Evolutionary conservation across 345 rosid genomes (phyloP).

Genomic region (Excoecaria cochinchinensis): DNA sequence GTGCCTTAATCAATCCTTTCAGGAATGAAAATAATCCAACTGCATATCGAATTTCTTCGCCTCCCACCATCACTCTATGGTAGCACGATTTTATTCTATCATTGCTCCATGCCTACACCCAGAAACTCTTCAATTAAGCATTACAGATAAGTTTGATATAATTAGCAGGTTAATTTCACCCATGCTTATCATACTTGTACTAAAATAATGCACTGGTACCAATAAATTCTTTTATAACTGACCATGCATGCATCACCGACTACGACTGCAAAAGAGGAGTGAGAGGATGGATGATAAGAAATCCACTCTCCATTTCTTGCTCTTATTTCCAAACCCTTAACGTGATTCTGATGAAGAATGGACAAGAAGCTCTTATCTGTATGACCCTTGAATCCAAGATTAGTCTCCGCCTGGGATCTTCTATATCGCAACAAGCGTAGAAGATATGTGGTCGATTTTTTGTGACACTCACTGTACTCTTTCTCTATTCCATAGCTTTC

Average conservation of each 20-base stretch:
- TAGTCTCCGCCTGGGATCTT: slow-evolving; percentile 42
- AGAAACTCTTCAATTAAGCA: no score
- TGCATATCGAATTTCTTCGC: slow-evolving; percentile 51
- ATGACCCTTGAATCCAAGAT: slow-evolving; percentile 48
- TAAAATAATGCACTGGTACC: no score
- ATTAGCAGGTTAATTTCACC: no score
- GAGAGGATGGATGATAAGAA: slow-evolving; percentile 46
- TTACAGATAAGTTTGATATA: no score
- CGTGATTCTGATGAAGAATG: slow-evolving; percentile 60
- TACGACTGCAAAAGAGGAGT: slow-evolving; percentile 41
- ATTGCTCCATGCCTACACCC: slow-evolving; percentile 75
- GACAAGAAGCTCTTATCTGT: slow-evolving; percentile 65
- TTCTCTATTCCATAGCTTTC: slow-evolving; percentile 54
- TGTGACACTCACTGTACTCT: slow-evolving; percentile 32
- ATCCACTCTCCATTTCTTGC: slow-evolving; percentile 50
- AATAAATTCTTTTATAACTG: neutral
- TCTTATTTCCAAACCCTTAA: slow-evolving; percentile 49
- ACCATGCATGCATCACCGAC: slow-evolving; percentile 71
- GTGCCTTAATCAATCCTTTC: slow-evolving; percentile 39
- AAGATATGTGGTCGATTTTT: slow-evolving; percentile 46
- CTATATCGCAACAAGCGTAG: slow-evolving; percentile 51
- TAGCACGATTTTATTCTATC: slow-evolving; percentile 52
- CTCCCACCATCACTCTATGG: slow-evolving; percentile 56
- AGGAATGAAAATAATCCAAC: slow-evolving; percentile 56
- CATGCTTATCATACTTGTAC: no score